Evolutionary conservation across 2,329 filamentous ascomycete genomes (phyloP).

Genomic region (Bipolaris gigantea): DNA sequence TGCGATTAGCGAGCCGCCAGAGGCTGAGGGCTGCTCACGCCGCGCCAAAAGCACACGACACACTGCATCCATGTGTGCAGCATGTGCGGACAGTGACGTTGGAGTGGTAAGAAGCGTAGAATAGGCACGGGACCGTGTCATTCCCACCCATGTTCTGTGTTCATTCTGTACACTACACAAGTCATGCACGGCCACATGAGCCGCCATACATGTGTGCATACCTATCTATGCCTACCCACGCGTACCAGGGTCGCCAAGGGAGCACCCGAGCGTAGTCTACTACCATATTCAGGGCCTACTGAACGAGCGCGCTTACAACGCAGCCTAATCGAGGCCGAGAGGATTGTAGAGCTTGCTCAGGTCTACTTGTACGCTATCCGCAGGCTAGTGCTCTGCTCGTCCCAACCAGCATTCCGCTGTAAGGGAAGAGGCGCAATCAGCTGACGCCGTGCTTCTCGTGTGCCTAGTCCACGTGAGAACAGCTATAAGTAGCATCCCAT

Average conservation of each 20-base stretch:
- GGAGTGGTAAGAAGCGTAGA: background rate
- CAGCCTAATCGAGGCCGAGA: background rate
- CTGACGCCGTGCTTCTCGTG: constrained; percentile 12
- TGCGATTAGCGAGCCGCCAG: constrained; percentile 24
- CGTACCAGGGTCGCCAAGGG: background rate
- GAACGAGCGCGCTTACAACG: background rate
- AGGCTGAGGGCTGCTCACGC: constrained; percentile 8
- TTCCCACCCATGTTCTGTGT: constrained; percentile 5
- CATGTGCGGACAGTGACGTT: constrained; percentile 7
- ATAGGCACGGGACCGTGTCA: constrained; percentile 34
- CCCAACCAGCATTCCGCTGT: background rate
- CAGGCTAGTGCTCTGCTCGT: background rate
- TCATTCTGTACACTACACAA: background rate
- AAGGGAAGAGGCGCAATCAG: constrained; percentile 11
- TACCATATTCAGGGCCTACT: background rate
- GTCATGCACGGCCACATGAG: constrained; percentile 17
- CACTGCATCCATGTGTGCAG: background rate
- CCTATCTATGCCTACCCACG: background rate
- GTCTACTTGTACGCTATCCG: too few species aligned
- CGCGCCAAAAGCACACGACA: constrained; percentile 26
- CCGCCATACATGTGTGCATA: background rate
- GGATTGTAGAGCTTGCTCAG: background rate
- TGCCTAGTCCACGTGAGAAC: background rate
- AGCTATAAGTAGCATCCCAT: background rate
- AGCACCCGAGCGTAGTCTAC: background rate